Percentiles rank a stretch among this genome's conserved stretches.
Evolutionary conservation across 106 monocot genomes (phyloP).

Genomic region (Platanthera guangdongensis): DNA sequence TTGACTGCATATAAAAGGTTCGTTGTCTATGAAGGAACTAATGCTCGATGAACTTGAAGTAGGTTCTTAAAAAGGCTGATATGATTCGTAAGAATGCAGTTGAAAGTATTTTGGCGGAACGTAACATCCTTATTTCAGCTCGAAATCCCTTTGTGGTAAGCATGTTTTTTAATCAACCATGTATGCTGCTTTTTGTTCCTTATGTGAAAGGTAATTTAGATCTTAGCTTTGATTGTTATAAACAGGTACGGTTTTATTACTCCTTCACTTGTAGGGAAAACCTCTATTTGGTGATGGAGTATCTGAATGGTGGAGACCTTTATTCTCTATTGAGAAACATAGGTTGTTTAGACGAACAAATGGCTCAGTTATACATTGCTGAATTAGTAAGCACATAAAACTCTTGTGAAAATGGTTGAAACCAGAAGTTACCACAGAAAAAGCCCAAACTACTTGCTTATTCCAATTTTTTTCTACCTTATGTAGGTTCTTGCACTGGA

Average conservation of each 20-base stretch:
- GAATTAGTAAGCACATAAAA: conserved; percentile 56
- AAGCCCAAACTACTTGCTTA: background rate
- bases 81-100: conserved; percentile 99
- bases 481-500: conserved; percentile 96
- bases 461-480: background rate
- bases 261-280: conserved; percentile 99
- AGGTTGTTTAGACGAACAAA: conserved; percentile 92
- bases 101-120: conserved; percentile 96
- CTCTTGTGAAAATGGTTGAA: background rate
- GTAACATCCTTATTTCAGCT: conserved; percentile 90
- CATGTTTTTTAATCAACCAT: background rate
- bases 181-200: background rate
- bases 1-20: conserved; percentile 4
- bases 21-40: background rate
- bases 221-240: conserved; percentile 21
- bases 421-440: background rate
- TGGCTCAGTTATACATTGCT: conserved; percentile 87
- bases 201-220: conserved; percentile 4
- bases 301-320: conserved; percentile 93
- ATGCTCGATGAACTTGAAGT: conserved; percentile 5
- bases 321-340: conserved; percentile 92
- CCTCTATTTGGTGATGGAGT: conserved; percentile 98
- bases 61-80: conserved; percentile 97
- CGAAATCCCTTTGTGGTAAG: conserved; percentile 98
- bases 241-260: conserved; percentile 97